Evolutionary conservation across 1,284 basidiomycete genomes (phyloP).

Genomic region (Hypsizygus ulmarius): DNA sequence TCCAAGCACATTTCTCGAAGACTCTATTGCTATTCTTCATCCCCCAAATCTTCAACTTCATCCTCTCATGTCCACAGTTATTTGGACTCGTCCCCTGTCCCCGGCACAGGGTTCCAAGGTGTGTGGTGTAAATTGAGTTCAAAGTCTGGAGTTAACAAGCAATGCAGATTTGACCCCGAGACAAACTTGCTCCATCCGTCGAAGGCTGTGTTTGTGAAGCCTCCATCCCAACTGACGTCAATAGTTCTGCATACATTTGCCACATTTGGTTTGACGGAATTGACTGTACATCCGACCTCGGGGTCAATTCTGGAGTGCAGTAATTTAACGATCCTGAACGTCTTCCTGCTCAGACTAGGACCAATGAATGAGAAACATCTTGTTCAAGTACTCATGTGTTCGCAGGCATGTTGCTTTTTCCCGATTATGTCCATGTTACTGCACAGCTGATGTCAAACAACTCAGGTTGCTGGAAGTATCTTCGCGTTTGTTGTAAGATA

Average conservation of each 20-base stretch:
- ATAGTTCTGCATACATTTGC: slow-evolving; percentile 60
- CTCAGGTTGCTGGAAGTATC: slow-evolving; percentile 65
- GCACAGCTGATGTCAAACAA: background rate
- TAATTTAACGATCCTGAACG: slow-evolving; percentile 88
- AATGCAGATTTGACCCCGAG: slow-evolving; percentile 63
- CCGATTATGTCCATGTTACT: background rate
- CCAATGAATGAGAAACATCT: slow-evolving; percentile 80
- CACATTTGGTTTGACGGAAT: slow-evolving; percentile 61
- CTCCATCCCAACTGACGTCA: slow-evolving; percentile 50
- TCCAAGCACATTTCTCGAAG: slow-evolving; percentile 97
- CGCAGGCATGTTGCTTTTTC: slow-evolving; percentile 51
- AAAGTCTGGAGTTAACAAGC: background rate
- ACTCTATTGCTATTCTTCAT: slow-evolving; percentile 96
- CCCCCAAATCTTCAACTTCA: slow-evolving; percentile 97
- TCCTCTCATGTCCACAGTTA: slow-evolving; percentile 92
- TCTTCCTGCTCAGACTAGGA: slow-evolving; percentile 74
- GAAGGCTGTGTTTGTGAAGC: slow-evolving; percentile 57
- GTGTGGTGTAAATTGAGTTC: slow-evolving; percentile 23
- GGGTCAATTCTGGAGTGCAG: slow-evolving; percentile 66
- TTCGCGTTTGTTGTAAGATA: slow-evolving; percentile 85
- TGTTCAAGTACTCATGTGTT: slow-evolving; percentile 66
- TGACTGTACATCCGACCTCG: slow-evolving; percentile 55
- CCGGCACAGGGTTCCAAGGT: slow-evolving; percentile 90
- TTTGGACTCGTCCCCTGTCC: slow-evolving; percentile 94
- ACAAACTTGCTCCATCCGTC: slow-evolving; percentile 78